Percentiles rank a stretch among this genome's conserved stretches.
phyloP scores from a whole-genome alignment of 306 rosid genomes.

The Medicago arabica region DNA sequence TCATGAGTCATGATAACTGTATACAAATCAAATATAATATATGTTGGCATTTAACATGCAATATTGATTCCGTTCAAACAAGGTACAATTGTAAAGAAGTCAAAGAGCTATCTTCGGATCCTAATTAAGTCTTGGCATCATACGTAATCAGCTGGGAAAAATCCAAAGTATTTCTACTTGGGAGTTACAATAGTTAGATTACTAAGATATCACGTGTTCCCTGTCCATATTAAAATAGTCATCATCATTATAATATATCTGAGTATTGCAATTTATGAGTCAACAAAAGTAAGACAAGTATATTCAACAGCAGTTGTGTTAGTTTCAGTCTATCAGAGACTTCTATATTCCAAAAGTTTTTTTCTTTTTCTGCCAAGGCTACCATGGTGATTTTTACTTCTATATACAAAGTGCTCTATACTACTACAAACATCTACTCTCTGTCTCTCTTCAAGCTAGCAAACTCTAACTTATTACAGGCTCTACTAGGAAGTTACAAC shows the following conservation, averaged over 20 bases:
- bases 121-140: constrained; percentile 25
- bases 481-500: neutral
- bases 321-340: neutral
- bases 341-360: neutral
- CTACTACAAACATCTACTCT: neutral
- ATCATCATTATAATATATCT: constrained; percentile 30
- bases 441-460: neutral
- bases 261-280: constrained; percentile 23
- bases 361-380: neutral
- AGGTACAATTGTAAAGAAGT: constrained; percentile 40
- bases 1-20: constrained; percentile 1
- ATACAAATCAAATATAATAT: constrained; percentile 28
- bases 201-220: constrained; percentile 36
- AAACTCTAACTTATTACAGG: neutral
- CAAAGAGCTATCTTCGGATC: constrained; percentile 45
- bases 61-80: constrained; percentile 46
- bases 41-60: constrained; percentile 17
- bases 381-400: neutral
- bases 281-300: neutral
- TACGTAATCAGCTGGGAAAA: constrained; percentile 33
- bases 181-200: constrained; percentile 36
- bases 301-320: neutral
- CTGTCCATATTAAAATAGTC: constrained; percentile 2
- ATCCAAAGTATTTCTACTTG: constrained; percentile 33
- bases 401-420: neutral